Percentiles rank a stretch among this genome's conserved stretches.
Evolutionary conservation across 768 basidiomycete genomes (phyloP).

Genomic region (Leccinum truebloodii): DNA sequence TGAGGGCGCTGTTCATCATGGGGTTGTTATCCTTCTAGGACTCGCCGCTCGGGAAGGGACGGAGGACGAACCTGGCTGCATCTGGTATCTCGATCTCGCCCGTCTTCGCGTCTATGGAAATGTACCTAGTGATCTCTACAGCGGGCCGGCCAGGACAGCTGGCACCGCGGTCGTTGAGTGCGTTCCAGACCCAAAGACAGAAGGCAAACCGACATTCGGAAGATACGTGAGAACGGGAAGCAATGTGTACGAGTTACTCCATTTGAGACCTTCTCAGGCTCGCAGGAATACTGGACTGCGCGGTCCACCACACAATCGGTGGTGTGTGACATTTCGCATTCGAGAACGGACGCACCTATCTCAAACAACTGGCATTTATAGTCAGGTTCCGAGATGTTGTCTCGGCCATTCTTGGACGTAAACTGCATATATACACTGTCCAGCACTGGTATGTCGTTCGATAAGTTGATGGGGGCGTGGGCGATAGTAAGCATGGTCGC

Average conservation of each 20-base stretch:
- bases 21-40: slow-evolving; percentile 9
- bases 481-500: background rate
- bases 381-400: background rate
- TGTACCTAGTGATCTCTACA: slow-evolving; percentile 67
- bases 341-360: slow-evolving; percentile 38
- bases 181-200: slow-evolving; percentile 1
- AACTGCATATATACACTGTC: background rate
- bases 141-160: slow-evolving; percentile 70
- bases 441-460: background rate
- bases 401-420: slow-evolving; percentile 10
- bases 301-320: background rate
- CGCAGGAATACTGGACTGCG: slow-evolving; percentile 64
- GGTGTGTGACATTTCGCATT: slow-evolving; percentile 6
- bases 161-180: slow-evolving; percentile 11
- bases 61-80: slow-evolving; percentile 40
- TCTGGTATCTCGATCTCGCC: slow-evolving; percentile 53
- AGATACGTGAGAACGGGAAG: slow-evolving; percentile 73
- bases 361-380: slow-evolving; percentile 63
- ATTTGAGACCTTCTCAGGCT: slow-evolving; percentile 33
- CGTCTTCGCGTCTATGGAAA: slow-evolving; percentile 47
- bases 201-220: slow-evolving; percentile 56
- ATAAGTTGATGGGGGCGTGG: background rate
- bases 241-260: slow-evolving; percentile 49
- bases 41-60: slow-evolving; percentile 6
- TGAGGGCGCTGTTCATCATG: slow-evolving; percentile 29